Percentiles rank a stretch among this genome's conserved stretches.
Conservation (phyloP, 306 rosid species). For the Ormosia emarginata region DNA sequence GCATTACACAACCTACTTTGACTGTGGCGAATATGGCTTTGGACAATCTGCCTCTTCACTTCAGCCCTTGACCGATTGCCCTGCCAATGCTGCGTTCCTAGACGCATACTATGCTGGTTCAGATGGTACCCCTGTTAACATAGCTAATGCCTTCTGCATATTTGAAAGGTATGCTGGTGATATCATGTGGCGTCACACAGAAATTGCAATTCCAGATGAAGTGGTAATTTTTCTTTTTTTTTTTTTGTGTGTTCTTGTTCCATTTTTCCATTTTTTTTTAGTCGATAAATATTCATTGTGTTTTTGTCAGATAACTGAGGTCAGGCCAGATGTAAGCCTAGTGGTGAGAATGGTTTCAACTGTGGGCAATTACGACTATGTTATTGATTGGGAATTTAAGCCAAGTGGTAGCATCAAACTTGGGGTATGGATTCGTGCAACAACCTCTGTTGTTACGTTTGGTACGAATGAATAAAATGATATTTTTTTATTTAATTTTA, state of each 20-base stretch:
- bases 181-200: slow-evolving; percentile 74
- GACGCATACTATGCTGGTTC: slow-evolving; percentile 40
- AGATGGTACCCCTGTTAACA: slow-evolving; percentile 46
- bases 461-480: no score
- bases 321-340: slow-evolving; percentile 43
- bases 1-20: slow-evolving; percentile 50
- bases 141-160: slow-evolving; percentile 50
- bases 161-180: slow-evolving; percentile 55
- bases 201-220: slow-evolving; percentile 19
- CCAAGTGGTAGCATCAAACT: slow-evolving; percentile 58
- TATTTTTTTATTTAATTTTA: no score
- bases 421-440: slow-evolving; percentile 32
- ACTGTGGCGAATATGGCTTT: slow-evolving; percentile 51
- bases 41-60: slow-evolving; percentile 52
- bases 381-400: slow-evolving; percentile 61
- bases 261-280: background rate
- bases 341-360: slow-evolving; percentile 49
- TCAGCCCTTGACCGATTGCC: slow-evolving; percentile 49
- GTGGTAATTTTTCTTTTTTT: background rate
- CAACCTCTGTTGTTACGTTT: background rate
- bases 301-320: slow-evolving; percentile 45
- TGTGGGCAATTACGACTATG: slow-evolving; percentile 51
- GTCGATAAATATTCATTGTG: background rate
- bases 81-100: slow-evolving; percentile 50
- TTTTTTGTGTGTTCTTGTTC: background rate